phyloP scores from a whole-genome alignment of 75 land plant species.

The Picea glauca region DNA sequence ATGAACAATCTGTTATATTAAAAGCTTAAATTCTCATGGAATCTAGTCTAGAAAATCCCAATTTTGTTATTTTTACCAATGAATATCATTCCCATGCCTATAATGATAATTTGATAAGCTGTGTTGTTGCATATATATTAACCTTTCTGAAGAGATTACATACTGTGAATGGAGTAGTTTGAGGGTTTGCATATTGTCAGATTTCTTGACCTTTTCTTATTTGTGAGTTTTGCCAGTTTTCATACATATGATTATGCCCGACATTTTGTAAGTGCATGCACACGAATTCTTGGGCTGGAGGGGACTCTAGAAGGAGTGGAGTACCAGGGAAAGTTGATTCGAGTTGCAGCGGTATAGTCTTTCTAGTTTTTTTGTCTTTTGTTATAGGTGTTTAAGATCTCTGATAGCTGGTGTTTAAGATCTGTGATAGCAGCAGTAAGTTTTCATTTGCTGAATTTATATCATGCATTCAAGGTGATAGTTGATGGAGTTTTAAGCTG shows the following conservation, averaged over 20 bases:
- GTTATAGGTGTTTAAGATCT: not conserved
- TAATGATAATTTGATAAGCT: too few relatives aligned
- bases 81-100: too few relatives aligned
- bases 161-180: too few relatives aligned
- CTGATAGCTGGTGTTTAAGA: not conserved
- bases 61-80: too few relatives aligned
- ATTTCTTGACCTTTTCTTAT: too few relatives aligned
- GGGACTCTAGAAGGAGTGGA: conserved; percentile 58
- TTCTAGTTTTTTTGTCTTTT: not conserved
- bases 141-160: too few relatives aligned
- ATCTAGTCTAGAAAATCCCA: too few relatives aligned
- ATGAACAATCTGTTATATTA: too few relatives aligned
- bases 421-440: too few relatives aligned
- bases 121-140: too few relatives aligned
- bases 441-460: not conserved
- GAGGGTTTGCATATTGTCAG: too few relatives aligned
- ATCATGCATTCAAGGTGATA: not conserved
- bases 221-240: conserved; percentile 26
- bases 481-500: conserved; percentile 1
- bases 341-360: conserved; percentile 48
- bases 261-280: conserved; percentile 60
- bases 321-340: conserved; percentile 48
- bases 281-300: conserved; percentile 50
- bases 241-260: conserved; percentile 58
- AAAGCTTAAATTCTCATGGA: too few relatives aligned